Evolutionary conservation across 2,329 filamentous ascomycete genomes (phyloP), one percentile per base, ranked within the genome.

Genomic region (Aspergillus udagawae): DNA sequence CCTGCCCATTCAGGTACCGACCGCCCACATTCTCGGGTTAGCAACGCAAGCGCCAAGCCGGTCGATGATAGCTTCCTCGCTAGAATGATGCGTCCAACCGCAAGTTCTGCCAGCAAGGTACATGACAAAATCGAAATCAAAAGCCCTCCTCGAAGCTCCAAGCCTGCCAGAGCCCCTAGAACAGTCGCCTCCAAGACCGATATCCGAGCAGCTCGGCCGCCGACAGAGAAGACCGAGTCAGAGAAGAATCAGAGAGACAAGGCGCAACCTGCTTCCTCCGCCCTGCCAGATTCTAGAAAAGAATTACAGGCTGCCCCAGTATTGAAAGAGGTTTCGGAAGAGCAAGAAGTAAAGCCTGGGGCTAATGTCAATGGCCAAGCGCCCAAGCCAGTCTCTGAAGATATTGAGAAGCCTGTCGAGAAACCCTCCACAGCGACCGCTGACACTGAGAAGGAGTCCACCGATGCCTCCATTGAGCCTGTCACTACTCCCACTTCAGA

Each of bases 81-180:
- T 14, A 70, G 79, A 53, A 80, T 81, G 78, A 81, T 80, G 77
- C 75, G 79, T 4, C 79, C 79, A 23, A 81, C 79, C 12, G 75
- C 78, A 32, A 80, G 78, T 60, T 80, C 78, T 52, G 77, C 79
- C 8, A 79, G 71, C 61, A 81, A 81, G 61, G 67, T 70, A 14
- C 77, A 80, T 51, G 79, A 81, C 17, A 79, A 78, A 61, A 55
- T 75, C 4, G 78, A 80, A 27, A 51, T 67, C 4, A 76, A 73
- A 58, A 74, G 71, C 50, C 74, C 75, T 38, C 73, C 76, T 5
- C 71, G 70, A 55, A 45, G 63, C 23, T 60, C 60, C 20, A 63
- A 64, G 35, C 50, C 65, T 17, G 55, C 68, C 47, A 60, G 62
- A 23, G 60, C 67, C 38, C 60, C 65, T 12, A 64, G 65, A 29